phyloP scores from a whole-genome alignment of 768 basidiomycete genomes.

The Hortiboletus campestris region DNA sequence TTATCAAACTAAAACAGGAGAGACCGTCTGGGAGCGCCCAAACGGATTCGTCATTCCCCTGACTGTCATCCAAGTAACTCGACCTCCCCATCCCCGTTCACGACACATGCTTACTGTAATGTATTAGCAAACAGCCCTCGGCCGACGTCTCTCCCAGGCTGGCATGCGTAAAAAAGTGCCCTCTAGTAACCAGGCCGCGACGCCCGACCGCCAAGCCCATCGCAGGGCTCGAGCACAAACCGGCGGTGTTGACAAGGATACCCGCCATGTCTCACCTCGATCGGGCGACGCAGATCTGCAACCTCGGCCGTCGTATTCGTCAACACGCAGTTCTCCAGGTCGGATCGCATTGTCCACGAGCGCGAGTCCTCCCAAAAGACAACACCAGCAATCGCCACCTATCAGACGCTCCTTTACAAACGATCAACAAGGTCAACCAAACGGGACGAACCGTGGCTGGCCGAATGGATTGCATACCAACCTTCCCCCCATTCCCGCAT shows the following conservation, averaged over 20 bases:
- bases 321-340: constrained; percentile 35
- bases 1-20: constrained; percentile 89
- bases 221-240: constrained; percentile 40
- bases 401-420: constrained; percentile 35
- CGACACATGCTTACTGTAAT: constrained; percentile 5
- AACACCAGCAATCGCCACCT: constrained; percentile 21
- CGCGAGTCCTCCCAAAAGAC: constrained; percentile 28
- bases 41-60: constrained; percentile 88
- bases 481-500: constrained; percentile 66
- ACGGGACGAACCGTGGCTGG: constrained; percentile 30
- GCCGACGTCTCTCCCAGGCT: constrained; percentile 64
- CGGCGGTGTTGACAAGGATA: constrained; percentile 33
- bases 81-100: neutral
- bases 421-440: constrained; percentile 26
- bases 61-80: constrained; percentile 75
- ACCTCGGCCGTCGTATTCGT: constrained; percentile 32
- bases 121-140: constrained; percentile 65
- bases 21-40: constrained; percentile 93
- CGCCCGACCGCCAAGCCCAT: constrained; percentile 31
- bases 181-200: constrained; percentile 10
- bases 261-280: constrained; percentile 31
- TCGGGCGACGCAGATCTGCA: constrained; percentile 26
- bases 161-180: constrained; percentile 33
- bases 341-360: constrained; percentile 24
- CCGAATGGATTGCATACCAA: constrained; percentile 35